A percentile compares a stretch with the other conserved stretches of the same genome.
Conservation (phyloP, 2,329 filamentous ascomycete genomes). For the Torrubiella hemipterigena region DNA sequence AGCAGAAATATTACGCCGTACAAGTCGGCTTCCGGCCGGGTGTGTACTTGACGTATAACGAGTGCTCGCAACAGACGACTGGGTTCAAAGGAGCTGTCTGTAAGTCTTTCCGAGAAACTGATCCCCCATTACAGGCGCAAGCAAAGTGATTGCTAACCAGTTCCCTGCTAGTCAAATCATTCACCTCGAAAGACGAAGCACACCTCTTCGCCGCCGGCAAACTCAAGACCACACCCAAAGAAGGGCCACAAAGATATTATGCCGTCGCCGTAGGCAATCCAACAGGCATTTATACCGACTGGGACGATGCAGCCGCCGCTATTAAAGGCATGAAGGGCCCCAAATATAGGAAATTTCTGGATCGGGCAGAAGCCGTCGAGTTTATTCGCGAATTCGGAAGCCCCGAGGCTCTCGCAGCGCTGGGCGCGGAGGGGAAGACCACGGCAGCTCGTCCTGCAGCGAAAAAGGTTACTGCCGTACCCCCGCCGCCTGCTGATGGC, state of each 20-base stretch:
- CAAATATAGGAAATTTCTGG: slow-evolving; percentile 58
- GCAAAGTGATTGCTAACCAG: too few relatives aligned
- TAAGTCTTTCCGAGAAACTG: too few relatives aligned
- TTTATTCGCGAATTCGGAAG: slow-evolving; percentile 51
- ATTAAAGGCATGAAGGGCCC: slow-evolving; percentile 61
- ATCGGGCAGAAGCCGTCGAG: slow-evolving; percentile 60
- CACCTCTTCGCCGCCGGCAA: slow-evolving; percentile 61
- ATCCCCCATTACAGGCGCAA: too few relatives aligned
- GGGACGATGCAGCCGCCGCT: slow-evolving; percentile 60
- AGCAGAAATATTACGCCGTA: slow-evolving; percentile 52
- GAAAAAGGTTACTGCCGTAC: slow-evolving; percentile 9
- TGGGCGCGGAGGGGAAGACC: slow-evolving; percentile 15
- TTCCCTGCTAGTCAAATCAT: slow-evolving; percentile 74
- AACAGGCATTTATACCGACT: slow-evolving; percentile 49
- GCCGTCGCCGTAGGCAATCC: slow-evolving; percentile 46
- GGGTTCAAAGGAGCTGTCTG: slow-evolving; percentile 55
- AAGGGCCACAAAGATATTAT: slow-evolving; percentile 40
- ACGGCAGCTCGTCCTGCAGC: too few relatives aligned
- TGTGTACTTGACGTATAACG: slow-evolving; percentile 49
- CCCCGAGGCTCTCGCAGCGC: slow-evolving; percentile 26
- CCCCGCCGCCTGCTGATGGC: slow-evolving; percentile 9
- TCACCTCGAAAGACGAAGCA: slow-evolving; percentile 62
- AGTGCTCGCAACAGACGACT: slow-evolving; percentile 47
- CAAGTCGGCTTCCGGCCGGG: slow-evolving; percentile 43
- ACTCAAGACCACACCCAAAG: slow-evolving; percentile 21